Conservation (phyloP, 148 eudicot species). For the Vaccinium myrtillus region DNA sequence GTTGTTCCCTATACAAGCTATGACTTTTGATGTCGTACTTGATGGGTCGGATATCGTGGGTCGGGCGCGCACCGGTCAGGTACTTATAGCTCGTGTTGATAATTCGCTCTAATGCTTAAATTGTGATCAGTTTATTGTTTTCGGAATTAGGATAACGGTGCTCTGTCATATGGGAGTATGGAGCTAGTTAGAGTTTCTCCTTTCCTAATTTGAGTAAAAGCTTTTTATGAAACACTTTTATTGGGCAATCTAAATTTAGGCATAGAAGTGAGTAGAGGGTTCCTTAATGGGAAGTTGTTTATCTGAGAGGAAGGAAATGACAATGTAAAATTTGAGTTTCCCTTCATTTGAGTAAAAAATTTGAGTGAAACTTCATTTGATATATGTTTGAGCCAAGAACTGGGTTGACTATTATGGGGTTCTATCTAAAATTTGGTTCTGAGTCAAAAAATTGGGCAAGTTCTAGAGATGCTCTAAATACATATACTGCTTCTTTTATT, state of each 20-base stretch:
- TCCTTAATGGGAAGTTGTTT: not conserved
- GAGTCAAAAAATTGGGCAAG: not conserved
- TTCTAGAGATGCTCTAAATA: not conserved
- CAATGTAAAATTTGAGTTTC: not conserved
- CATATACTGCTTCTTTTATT: not conserved
- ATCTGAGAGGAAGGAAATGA: not conserved
- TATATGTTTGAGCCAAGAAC: not conserved
- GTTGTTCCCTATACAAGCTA: constrained; percentile 88
- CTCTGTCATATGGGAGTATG: not conserved
- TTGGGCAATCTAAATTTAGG: not conserved
- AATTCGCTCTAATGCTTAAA: not conserved
- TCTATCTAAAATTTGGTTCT: not conserved
- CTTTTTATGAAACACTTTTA: not conserved
- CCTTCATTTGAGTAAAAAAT: no score
- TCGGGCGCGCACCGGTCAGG: constrained; percentile 95
- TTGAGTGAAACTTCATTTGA: not conserved
- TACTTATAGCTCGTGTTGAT: constrained; percentile 7
- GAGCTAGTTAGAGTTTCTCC: not conserved
- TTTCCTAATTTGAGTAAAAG: no score
- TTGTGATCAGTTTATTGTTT: not conserved
- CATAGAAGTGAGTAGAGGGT: not conserved
- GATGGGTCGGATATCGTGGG: constrained; percentile 91
- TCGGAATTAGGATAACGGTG: not conserved
- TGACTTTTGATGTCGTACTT: constrained; percentile 63
- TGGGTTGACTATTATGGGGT: not conserved